Evolutionary conservation across 768 basidiomycete species (phyloP).

Genomic region (Tylopilus intermedius): DNA sequence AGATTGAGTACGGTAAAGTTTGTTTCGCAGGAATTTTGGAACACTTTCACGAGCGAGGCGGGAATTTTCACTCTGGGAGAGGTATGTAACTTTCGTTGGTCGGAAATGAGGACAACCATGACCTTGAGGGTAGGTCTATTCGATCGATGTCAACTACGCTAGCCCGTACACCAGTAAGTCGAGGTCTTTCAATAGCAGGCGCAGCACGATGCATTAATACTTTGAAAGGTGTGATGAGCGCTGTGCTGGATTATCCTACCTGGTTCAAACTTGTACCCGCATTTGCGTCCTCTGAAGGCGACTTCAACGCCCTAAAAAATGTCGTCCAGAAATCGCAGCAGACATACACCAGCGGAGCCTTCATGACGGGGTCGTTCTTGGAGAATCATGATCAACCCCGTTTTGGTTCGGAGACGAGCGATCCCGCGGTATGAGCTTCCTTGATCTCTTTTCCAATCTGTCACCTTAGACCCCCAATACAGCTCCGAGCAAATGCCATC

Average conservation of each 20-base stretch:
- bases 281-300: constrained; percentile 33
- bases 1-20: constrained; percentile 60
- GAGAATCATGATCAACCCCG: constrained; percentile 55
- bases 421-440: constrained; percentile 33
- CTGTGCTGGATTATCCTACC: constrained; percentile 47
- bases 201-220: neutral
- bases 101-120: constrained; percentile 12
- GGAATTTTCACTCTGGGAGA: constrained; percentile 55
- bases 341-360: constrained; percentile 36
- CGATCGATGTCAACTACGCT: constrained; percentile 38
- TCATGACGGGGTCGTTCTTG: constrained; percentile 44
- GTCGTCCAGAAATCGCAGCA: constrained; percentile 30
- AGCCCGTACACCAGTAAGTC: constrained; percentile 38
- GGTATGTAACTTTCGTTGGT: constrained; percentile 25
- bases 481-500: constrained; percentile 45
- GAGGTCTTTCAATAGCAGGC: neutral
- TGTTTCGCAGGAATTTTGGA: constrained; percentile 52
- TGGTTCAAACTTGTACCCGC: constrained; percentile 42
- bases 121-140: constrained; percentile 32
- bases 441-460: too few relatives aligned
- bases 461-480: neutral
- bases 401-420: constrained; percentile 39
- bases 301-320: constrained; percentile 29
- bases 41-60: constrained; percentile 42
- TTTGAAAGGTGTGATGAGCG: constrained; percentile 35